A percentile compares a stretch with the other conserved stretches of the same genome.
These are phyloP conservation scores for Coemansia nantahalensis DNA, from an alignment of 192 early-diverging fungal genomes.

Conservation along the genomic window DNA sequence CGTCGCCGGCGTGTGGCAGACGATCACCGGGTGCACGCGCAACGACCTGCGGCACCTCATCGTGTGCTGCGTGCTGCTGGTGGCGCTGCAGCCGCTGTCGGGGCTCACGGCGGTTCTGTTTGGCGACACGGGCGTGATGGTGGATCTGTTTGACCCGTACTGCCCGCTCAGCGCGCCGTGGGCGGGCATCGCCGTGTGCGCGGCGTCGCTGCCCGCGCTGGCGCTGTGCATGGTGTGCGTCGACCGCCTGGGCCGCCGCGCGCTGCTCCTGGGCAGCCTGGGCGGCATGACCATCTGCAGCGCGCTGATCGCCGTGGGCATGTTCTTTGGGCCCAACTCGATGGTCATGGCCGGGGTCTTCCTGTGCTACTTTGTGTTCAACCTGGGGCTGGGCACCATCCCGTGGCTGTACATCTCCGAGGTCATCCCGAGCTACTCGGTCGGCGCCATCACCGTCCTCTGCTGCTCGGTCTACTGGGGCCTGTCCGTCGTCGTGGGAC, in stretches of 20 bases:
- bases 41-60: slow-evolving; percentile 50
- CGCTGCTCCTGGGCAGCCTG: slow-evolving; percentile 61
- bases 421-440: slow-evolving; percentile 65
- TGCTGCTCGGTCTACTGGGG: slow-evolving; percentile 72
- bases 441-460: slow-evolving; percentile 60
- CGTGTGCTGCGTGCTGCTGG: slow-evolving; percentile 55
- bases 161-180: slow-evolving; percentile 30
- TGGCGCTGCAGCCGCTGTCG: slow-evolving; percentile 66
- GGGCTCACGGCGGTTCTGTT: slow-evolving; percentile 71
- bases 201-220: slow-evolving; percentile 59
- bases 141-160: slow-evolving; percentile 58
- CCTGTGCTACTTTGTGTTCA: slow-evolving; percentile 68
- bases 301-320: slow-evolving; percentile 57
- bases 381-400: slow-evolving; percentile 72
- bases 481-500: slow-evolving; percentile 45
- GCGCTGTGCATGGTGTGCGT: slow-evolving; percentile 58
- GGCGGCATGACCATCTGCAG: slow-evolving; percentile 60
- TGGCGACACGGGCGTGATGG: slow-evolving; percentile 57
- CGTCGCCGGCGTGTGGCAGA: slow-evolving; percentile 18
- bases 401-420: slow-evolving; percentile 78
- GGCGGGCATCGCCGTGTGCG: slow-evolving; percentile 58
- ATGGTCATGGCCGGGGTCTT: slow-evolving; percentile 62
- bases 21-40: slow-evolving; percentile 25
- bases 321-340: slow-evolving; percentile 46
- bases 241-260: slow-evolving; percentile 65